A percentile compares a stretch with the other conserved stretches of the same genome.
These are phyloP conservation scores for Achaetomium macrosporum DNA, from an alignment of 2,329 filamentous ascomycete species.

Conservation along the genomic window DNA sequence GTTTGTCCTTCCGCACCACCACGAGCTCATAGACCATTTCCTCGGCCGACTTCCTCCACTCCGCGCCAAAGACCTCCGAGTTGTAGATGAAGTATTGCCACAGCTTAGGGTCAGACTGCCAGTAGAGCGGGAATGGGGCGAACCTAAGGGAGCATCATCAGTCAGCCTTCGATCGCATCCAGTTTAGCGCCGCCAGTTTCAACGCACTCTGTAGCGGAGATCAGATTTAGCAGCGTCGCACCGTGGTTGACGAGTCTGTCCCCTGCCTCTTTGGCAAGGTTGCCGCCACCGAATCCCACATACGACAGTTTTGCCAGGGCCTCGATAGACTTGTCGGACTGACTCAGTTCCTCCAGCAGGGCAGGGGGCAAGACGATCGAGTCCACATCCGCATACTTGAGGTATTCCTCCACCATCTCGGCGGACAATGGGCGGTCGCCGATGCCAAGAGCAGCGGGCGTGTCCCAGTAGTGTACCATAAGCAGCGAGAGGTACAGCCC, in stretches of 20 bases:
- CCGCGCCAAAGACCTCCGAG: constrained; percentile 36
- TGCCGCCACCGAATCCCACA: constrained; percentile 36
- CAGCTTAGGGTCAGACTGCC: constrained; percentile 29
- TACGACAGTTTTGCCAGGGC: constrained; percentile 31
- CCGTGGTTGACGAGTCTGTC: constrained; percentile 34
- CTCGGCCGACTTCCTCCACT: constrained; percentile 34
- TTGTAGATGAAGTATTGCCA: constrained; percentile 42
- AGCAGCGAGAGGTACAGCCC: constrained; percentile 27
- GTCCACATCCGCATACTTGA: constrained; percentile 27
- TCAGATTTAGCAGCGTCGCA: constrained; percentile 32
- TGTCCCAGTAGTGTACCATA: constrained; percentile 30
- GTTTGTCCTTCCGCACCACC: constrained; percentile 33
- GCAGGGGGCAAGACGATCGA: constrained; percentile 33
- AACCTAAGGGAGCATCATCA: constrained; percentile 26
- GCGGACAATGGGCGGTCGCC: constrained; percentile 32
- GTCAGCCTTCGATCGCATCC: background rate
- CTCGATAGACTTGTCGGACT: constrained; percentile 28
- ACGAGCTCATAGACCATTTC: constrained; percentile 36
- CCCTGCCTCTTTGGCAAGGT: constrained; percentile 34
- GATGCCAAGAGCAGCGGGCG: constrained; percentile 27
- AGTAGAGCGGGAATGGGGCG: constrained; percentile 31
- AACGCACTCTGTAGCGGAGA: constrained; percentile 40
- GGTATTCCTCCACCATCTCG: constrained; percentile 30
- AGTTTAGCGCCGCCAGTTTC: too few relatives aligned
- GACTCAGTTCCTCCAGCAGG: constrained; percentile 39